Evolutionary conservation across 768 basidiomycete species (phyloP).

Genomic region (Filobasidium wieringae): DNA sequence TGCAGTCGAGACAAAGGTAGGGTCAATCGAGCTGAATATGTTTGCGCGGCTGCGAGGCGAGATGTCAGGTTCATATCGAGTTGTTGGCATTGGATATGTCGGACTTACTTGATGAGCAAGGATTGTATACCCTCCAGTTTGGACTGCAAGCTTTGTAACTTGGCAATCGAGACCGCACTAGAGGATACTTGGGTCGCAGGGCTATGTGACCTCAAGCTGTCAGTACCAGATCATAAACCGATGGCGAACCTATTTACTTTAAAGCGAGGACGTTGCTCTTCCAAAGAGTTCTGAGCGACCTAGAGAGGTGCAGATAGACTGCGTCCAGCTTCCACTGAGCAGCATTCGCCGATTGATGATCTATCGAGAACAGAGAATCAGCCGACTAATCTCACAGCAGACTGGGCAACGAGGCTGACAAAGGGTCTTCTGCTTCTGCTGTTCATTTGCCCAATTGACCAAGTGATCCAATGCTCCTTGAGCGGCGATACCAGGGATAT

Average conservation of each 20-base stretch:
- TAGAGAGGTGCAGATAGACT: constrained; percentile 58
- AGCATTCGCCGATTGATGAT: neutral
- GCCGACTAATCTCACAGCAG: neutral
- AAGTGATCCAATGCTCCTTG: constrained; percentile 11
- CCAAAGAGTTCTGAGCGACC: constrained; percentile 79
- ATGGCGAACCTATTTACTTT: neutral
- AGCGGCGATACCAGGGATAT: constrained; percentile 2
- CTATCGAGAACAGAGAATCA: neutral
- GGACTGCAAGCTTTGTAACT: neutral
- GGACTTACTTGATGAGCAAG: neutral
- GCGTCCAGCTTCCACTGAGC: constrained; percentile 2
- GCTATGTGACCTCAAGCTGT: too few species aligned
- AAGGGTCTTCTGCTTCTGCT: neutral
- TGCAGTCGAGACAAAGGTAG: constrained; percentile 2
- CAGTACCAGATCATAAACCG: too few species aligned
- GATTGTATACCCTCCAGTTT: neutral
- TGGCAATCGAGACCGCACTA: neutral
- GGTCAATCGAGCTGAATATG: constrained; percentile 8
- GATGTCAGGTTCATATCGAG: neutral
- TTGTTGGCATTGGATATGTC: too few species aligned
- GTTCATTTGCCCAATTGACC: constrained; percentile 1
- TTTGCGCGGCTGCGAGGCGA: neutral
- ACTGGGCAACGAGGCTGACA: neutral
- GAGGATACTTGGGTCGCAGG: neutral
- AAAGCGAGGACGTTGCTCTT: constrained; percentile 50